Evolutionary conservation across 306 rosid genomes (phyloP).

Genomic region (Luffa aegyptiaca): DNA sequence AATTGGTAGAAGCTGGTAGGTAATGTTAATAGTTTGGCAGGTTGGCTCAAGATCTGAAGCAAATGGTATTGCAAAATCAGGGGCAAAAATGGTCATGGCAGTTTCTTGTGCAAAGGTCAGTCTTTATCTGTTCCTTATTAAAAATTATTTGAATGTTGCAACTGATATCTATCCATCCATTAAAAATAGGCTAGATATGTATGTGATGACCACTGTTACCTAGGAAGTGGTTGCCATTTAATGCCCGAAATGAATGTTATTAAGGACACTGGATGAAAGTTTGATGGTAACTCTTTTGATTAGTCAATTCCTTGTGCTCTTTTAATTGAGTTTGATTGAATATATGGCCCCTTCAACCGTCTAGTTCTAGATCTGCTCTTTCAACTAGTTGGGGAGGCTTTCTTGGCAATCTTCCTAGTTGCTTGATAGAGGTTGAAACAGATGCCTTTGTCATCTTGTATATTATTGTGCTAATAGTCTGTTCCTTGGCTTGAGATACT

Average conservation of each 20-base stretch:
- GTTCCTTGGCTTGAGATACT: neutral
- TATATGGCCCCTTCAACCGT: neutral
- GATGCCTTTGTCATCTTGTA: neutral
- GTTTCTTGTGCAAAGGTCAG: conserved; percentile 96
- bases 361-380: neutral
- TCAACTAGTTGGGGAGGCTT: neutral
- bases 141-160: neutral
- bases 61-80: conserved; percentile 87
- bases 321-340: neutral
- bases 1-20: conserved; percentile 14
- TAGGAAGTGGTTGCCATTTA: neutral
- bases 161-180: neutral
- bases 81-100: conserved; percentile 99
- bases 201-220: neutral
- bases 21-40: conserved; percentile 28
- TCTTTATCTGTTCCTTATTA: neutral
- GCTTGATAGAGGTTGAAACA: neutral
- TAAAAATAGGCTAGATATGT: neutral
- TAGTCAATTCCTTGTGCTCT: neutral
- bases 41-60: conserved; percentile 97
- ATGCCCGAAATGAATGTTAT: neutral
- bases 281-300: neutral
- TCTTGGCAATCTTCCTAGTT: neutral
- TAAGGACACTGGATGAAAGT: neutral
- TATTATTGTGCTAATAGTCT: neutral